These are phyloP conservation scores for Metschnikowia amazonensis DNA, from an alignment of 805 yeast genomes.

Conservation along the genomic window DNA sequence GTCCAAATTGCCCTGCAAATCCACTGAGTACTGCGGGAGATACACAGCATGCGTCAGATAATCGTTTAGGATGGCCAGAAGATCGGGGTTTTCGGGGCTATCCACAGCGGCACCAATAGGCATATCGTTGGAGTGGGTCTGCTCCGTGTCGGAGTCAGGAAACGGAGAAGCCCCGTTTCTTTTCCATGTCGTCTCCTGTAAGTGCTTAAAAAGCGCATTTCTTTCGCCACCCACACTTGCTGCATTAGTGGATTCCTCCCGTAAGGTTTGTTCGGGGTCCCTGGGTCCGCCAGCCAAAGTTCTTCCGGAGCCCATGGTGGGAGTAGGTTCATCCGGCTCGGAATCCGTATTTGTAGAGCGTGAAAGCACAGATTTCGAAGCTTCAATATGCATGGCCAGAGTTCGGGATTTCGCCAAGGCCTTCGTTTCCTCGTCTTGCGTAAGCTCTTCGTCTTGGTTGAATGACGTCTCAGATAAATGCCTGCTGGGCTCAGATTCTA, in stretches of 20 bases:
- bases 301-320: background rate
- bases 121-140: background rate
- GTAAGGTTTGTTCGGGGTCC: background rate
- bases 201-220: background rate
- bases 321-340: background rate
- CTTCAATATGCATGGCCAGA: background rate
- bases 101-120: constrained; percentile 3
- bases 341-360: background rate
- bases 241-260: background rate
- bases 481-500: constrained; percentile 23
- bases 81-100: constrained; percentile 1
- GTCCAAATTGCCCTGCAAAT: constrained; percentile 33
- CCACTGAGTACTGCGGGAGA: constrained; percentile 42
- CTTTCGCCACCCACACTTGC: background rate
- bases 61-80: constrained; percentile 18
- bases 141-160: constrained; percentile 3
- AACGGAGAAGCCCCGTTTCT: background rate
- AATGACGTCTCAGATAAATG: constrained; percentile 10
- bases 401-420: background rate
- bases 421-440: background rate
- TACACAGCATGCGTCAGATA: constrained; percentile 48
- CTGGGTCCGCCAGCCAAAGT: background rate
- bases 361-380: background rate
- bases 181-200: background rate
- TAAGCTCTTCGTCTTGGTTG: constrained; percentile 13